Conservation (phyloP, 768 basidiomycete genomes). For the Clathrus columnatus region DNA sequence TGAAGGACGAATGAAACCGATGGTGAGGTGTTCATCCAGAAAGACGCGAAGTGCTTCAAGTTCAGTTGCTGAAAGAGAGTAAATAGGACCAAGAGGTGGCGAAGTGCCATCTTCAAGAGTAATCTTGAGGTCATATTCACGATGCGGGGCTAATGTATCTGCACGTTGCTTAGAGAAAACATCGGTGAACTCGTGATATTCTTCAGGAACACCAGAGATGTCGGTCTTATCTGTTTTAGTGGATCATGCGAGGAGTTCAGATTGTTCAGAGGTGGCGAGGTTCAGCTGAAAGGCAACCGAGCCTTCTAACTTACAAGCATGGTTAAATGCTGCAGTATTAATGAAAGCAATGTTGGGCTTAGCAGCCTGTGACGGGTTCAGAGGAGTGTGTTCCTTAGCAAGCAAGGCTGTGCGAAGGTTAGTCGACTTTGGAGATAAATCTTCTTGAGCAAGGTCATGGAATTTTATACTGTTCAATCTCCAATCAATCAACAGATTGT, state of each 20-base stretch:
- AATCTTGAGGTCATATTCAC: slow-evolving; percentile 29
- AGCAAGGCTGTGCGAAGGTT: neutral
- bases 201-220: slow-evolving; percentile 17
- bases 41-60: slow-evolving; percentile 26
- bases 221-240: neutral
- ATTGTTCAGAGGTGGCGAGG: neutral
- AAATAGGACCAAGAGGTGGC: slow-evolving; percentile 25
- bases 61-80: slow-evolving; percentile 26
- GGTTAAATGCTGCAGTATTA: slow-evolving; percentile 8
- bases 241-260: neutral
- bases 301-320: neutral
- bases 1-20: slow-evolving; percentile 28
- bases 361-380: neutral
- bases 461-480: neutral
- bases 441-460: neutral
- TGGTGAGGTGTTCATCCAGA: slow-evolving; percentile 27
- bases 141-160: slow-evolving; percentile 27
- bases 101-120: slow-evolving; percentile 22
- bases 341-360: slow-evolving; percentile 10
- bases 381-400: neutral
- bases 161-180: slow-evolving; percentile 22
- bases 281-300: neutral
- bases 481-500: slow-evolving; percentile 20
- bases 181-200: slow-evolving; percentile 22
- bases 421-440: neutral